A percentile compares a stretch with the other conserved stretches of the same genome.
Evolutionary conservation across 371 early-diverging fungal species (phyloP).

Genomic region (Choanephora cucurbitarum): DNA sequence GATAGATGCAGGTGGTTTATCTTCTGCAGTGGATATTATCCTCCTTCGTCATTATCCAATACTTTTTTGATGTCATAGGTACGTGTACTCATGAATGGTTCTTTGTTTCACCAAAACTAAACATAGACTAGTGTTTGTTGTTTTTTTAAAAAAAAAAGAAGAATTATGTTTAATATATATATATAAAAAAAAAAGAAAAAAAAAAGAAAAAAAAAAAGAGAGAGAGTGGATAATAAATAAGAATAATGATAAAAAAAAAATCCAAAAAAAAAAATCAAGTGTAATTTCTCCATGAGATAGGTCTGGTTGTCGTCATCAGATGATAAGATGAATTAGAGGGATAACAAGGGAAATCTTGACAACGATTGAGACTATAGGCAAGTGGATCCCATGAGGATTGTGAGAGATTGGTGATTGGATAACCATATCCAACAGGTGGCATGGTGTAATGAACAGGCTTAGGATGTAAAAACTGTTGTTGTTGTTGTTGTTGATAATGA

Average conservation of each 20-base stretch:
- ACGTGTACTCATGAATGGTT: too few species aligned
- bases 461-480: constrained; percentile 13
- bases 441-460: constrained; percentile 7
- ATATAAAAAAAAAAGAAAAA: constrained; percentile 2
- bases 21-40: too few species aligned
- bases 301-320: constrained; percentile 9
- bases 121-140: too few species aligned
- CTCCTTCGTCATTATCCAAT: too few species aligned
- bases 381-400: constrained; percentile 34
- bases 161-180: background rate
- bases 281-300: constrained; percentile 23
- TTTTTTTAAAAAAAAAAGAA: too few species aligned
- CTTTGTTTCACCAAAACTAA: too few species aligned
- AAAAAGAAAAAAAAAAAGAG: constrained; percentile 3
- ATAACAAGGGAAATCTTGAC: constrained; percentile 13
- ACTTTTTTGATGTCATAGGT: too few species aligned
- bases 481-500: background rate
- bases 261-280: background rate
- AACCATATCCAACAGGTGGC: constrained; percentile 23
- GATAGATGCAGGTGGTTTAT: too few species aligned
- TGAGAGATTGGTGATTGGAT: constrained; percentile 24
- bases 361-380: constrained; percentile 22
- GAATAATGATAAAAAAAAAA: background rate
- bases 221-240: background rate
- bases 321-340: constrained; percentile 3